Conservation (phyloP, 1,284 basidiomycete genomes). For the Polyporus tsugae region DNA sequence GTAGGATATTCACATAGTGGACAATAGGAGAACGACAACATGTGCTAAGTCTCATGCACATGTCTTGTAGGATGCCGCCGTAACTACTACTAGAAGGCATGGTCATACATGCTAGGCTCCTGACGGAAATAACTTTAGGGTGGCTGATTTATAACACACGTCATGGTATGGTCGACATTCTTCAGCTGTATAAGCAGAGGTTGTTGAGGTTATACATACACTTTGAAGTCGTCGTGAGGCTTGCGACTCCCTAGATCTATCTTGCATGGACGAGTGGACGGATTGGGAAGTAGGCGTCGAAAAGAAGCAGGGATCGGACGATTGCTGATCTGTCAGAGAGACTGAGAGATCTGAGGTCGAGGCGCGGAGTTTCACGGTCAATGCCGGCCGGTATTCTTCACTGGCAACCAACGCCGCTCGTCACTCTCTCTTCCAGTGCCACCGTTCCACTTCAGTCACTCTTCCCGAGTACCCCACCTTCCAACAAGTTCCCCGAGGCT, state of each 20-base stretch:
- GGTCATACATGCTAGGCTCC: background rate
- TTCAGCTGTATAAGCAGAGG: background rate
- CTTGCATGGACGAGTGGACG: constrained; percentile 4
- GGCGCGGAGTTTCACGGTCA: background rate
- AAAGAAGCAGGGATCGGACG: constrained; percentile 1
- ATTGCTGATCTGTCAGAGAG: background rate
- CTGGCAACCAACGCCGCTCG: background rate
- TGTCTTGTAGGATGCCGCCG: background rate
- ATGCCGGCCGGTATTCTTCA: background rate
- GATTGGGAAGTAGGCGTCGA: background rate
- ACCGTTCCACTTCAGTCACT: background rate
- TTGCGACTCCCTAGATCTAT: background rate
- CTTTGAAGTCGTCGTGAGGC: background rate
- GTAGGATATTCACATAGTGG: background rate
- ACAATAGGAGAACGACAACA: background rate
- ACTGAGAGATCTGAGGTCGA: background rate
- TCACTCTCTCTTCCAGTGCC: background rate
- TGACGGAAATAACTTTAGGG: background rate
- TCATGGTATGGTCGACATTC: background rate
- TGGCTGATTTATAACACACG: too few relatives aligned
- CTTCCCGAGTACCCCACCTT: background rate
- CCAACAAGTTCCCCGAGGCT: background rate
- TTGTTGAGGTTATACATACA: too few relatives aligned
- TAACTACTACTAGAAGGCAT: background rate
- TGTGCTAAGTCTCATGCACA: background rate